Evolutionary conservation across 495 filamentous ascomycete genomes (phyloP), one percentile per base, ranked within the genome.

Genomic region (Penicillium fimorum): DNA sequence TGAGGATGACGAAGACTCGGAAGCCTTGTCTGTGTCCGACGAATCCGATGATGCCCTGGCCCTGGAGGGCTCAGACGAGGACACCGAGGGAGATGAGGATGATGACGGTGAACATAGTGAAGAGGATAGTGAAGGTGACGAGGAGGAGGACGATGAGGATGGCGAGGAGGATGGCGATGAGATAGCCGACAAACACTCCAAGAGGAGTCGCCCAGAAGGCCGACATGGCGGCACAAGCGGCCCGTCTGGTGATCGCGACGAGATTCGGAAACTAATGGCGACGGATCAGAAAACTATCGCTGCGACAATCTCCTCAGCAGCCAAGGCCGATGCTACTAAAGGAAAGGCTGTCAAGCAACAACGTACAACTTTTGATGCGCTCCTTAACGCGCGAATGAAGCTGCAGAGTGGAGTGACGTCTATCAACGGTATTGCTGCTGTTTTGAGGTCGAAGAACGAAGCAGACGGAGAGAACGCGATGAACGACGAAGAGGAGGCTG

Each of bases 351-450:
- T 97, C 30, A 91, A 89, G 61, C 74, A 82, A 47, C 94, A 98
- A 70, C 82, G 90, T 50, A 84, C 83, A 48, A 86, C 85, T 11
- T 97, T 96, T 66, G 92, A 97, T 59, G 80, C 87, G 2, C 82
- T 97, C 3, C 80, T 98, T 18, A 92, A 94, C 70, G 81, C 87
- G 20, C 85, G 94, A 7, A 96, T 98, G 63, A 87, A 90, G 54
- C 74, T 98, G 8, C 94, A 98, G 63, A 96, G 97, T 69, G 89
- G 89, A 5, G 73, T 98, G 15, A 81, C 91, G 15, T 86, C 89
- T 3, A 81, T 86, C 17, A 96, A 97, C 64, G 86, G 91, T 6
- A 80, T 96, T 47, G 66, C 78, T n/a, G 62, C 74, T 2, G 49
- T 61, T 7, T 56, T 62, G 9, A 62, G 62, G 10, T 78, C 82